Evolutionary conservation across 2,329 filamentous ascomycete genomes (phyloP), one percentile per base, ranked within the genome.

Genomic region (Lachnellula suecica): DNA sequence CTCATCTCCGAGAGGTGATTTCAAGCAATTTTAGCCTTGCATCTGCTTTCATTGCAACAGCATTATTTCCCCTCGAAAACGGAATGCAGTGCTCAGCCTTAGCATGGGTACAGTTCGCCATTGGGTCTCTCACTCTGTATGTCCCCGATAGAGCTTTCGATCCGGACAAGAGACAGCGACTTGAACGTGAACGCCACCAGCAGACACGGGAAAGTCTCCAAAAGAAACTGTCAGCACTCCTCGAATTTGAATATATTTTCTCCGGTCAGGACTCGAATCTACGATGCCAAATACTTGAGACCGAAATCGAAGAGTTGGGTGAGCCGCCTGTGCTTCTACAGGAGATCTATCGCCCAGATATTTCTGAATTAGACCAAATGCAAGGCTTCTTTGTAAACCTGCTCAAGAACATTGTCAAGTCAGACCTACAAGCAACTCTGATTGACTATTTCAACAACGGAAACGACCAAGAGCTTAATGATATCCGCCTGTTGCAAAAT

Each of bases 91-190:
- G 71, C 46, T 71, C 77, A 19, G 79, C 82, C 19, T 71, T 87
- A 20, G 86, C 88, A 4, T 94, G 92, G 83, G 78, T 91, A 24
- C 78, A 87, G 46, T 84, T 96, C 54, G 87, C 89, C 2, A 71
- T 92, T 19, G 85, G 86, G 15, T 82, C 87, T 35, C 76, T 97
- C 44, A 81, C 82, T 56, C 77, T 97, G 2, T 97, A 93, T 65
- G 84, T 97, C 2, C 92, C 95, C 0, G 87, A 96, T 68, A 85
- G 87, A 59, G 81, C 88, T 3, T 94, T 93, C 63, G 94, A 99
- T 68, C 94, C 94, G 1, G 81, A 85, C 53, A 74, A 85, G 52
- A 76, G 80, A 47, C 81, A 82, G 4, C 75, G 81, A 47, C 79
- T 96, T 17, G 85, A 91, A 61, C 80, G 83, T 19, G 70, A 78